phyloP scores from a whole-genome alignment of 108 stramenopile genomes.

The Discostella stelligeroides region DNA sequence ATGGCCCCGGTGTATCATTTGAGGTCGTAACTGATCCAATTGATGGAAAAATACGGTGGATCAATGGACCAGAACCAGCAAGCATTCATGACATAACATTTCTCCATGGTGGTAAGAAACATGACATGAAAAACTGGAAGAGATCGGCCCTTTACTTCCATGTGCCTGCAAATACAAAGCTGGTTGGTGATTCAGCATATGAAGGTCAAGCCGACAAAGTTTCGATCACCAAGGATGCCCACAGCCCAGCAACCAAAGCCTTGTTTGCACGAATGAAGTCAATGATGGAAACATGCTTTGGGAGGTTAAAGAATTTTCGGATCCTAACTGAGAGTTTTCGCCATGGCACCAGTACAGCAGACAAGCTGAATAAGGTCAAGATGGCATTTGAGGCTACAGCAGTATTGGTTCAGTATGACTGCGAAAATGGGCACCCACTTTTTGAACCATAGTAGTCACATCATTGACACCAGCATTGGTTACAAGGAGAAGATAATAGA shows the following conservation, averaged over 20 bases:
- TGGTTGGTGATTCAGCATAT: constrained; percentile 11
- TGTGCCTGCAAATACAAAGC: not conserved
- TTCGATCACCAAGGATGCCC: constrained; percentile 1
- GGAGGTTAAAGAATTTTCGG: not conserved
- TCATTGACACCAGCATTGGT: no score
- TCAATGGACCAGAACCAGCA: constrained; percentile 5
- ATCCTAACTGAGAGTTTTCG: not conserved
- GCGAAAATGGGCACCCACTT: constrained; percentile 3
- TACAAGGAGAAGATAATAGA: no score
- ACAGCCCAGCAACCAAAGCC: constrained; percentile 1
- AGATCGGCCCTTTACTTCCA: constrained; percentile 4
- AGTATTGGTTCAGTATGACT: constrained; percentile 12
- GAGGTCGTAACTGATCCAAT: constrained; percentile 2
- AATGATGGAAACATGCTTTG: constrained; percentile 5
- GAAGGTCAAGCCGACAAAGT: constrained; percentile 9
- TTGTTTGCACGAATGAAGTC: constrained; percentile 15
- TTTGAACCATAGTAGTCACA: constrained; percentile 10
- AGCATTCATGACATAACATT: constrained; percentile 10
- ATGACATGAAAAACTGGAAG: not conserved
- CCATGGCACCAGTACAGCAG: constrained; percentile 6
- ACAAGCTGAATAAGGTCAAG: constrained; percentile 10
- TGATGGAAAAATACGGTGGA: constrained; percentile 5
- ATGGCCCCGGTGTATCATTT: constrained; percentile 7
- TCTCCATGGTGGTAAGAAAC: constrained; percentile 1
- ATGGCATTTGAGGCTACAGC: constrained; percentile 2